A percentile compares a stretch with the other conserved stretches of the same genome.
Conservation (phyloP, 73 alveolate genomes). For the Paraurostyla sp. region DNA sequence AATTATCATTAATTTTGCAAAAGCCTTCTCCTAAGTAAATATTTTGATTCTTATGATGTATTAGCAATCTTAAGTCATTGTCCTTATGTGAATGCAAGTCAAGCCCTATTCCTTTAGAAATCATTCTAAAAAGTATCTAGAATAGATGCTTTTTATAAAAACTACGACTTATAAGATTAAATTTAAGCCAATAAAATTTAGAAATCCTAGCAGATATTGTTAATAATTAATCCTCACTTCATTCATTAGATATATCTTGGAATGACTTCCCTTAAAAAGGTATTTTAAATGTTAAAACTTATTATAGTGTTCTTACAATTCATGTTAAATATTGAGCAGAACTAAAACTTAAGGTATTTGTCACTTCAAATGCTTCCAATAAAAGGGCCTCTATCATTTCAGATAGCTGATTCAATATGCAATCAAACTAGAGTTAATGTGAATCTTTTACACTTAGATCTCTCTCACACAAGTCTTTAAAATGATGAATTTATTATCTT, state of each 20-base stretch:
- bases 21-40: background rate
- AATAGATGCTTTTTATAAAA: conserved; percentile 6
- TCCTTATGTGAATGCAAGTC: background rate
- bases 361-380: background rate
- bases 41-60: background rate
- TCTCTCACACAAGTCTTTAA: background rate
- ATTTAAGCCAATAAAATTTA: background rate
- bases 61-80: background rate
- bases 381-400: conserved; percentile 17
- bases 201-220: background rate
- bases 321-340: background rate
- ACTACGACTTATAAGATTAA: background rate
- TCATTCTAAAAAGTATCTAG: background rate
- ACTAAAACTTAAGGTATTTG: background rate
- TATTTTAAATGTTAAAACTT: background rate
- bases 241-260: background rate
- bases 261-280: conserved; percentile 36
- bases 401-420: background rate
- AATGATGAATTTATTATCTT: background rate
- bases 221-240: background rate
- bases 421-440: conserved; percentile 10
- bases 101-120: conserved; percentile 8
- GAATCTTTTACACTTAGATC: conserved; percentile 13
- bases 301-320: conserved; percentile 8
- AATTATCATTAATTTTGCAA: background rate